Percentiles rank a stretch among this genome's conserved stretches.
These are phyloP conservation scores for Xylaria acuta DNA, from an alignment of 495 filamentous ascomycete species.

Conservation along the genomic window DNA sequence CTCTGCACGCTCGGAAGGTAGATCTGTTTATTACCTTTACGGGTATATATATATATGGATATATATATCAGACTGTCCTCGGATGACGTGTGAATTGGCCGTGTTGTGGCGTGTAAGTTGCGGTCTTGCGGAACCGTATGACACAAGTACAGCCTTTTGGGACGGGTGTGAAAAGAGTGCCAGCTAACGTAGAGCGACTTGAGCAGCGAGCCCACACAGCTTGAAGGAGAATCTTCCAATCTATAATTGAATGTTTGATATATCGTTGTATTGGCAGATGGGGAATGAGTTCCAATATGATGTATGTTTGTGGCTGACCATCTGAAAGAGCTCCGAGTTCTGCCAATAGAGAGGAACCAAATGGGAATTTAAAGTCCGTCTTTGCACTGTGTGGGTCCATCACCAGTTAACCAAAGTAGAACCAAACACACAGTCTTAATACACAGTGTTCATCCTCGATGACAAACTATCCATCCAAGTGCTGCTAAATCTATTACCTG, in stretches of 20 bases:
- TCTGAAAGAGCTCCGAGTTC: neutral
- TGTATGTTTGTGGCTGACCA: neutral
- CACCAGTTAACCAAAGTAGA: too few species aligned
- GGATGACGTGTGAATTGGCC: neutral
- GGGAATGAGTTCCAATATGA: neutral
- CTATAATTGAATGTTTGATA: neutral
- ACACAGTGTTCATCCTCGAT: neutral
- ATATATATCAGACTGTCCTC: neutral
- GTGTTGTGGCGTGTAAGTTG: constrained; percentile 8
- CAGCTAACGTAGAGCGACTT: neutral
- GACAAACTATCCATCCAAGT: neutral
- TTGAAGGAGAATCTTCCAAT: neutral
- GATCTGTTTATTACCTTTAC: neutral
- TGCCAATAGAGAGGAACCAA: neutral
- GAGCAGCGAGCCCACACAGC: neutral
- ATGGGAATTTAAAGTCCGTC: neutral
- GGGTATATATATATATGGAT: neutral
- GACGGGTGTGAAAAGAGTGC: neutral
- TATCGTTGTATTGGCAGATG: neutral
- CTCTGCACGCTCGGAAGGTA: too few species aligned
- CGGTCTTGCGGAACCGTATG: neutral
- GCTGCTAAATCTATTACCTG: neutral
- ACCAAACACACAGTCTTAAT: neutral
- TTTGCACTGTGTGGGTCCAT: neutral
- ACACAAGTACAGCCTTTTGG: neutral